phyloP scores from a whole-genome alignment of 768 basidiomycete species.

The Macrolepiota dolichaula region DNA sequence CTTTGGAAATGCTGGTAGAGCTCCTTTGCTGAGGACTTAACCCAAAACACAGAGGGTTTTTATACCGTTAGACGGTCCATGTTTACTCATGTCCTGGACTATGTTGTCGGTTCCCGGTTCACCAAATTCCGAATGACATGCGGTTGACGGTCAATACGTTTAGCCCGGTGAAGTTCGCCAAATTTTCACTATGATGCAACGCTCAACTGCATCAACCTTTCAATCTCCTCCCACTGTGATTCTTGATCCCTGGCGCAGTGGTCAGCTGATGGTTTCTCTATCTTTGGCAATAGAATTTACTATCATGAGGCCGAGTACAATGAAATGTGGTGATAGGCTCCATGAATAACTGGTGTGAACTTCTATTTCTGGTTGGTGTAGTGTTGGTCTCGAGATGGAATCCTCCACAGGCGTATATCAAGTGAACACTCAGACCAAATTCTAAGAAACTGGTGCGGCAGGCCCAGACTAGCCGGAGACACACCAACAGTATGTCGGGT shows the following conservation, averaged over 20 bases:
- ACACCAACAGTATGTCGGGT: too few relatives aligned
- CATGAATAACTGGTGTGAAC: neutral
- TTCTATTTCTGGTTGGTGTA: neutral
- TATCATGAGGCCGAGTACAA: neutral
- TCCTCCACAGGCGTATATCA: neutral
- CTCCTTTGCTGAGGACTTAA: constrained; percentile 17
- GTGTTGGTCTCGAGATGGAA: neutral
- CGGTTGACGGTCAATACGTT: neutral
- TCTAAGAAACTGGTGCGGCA: neutral
- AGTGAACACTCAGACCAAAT: neutral
- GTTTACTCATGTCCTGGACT: neutral
- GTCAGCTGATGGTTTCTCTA: neutral
- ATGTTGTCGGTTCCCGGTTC: neutral
- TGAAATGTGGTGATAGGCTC: neutral
- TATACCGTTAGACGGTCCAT: neutral
- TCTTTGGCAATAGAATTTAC: too few relatives aligned
- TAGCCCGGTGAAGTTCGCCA: neutral
- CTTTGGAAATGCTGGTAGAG: constrained; percentile 17
- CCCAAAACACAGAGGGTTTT: constrained; percentile 10
- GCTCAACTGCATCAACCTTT: neutral
- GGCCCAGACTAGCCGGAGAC: neutral
- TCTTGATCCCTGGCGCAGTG: neutral
- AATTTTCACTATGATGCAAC: neutral
- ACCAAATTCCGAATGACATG: neutral
- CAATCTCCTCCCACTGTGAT: neutral